Evolutionary conservation across 192 early-diverging fungal genomes (phyloP).

Genomic region (Glomus cerebriforme): DNA sequence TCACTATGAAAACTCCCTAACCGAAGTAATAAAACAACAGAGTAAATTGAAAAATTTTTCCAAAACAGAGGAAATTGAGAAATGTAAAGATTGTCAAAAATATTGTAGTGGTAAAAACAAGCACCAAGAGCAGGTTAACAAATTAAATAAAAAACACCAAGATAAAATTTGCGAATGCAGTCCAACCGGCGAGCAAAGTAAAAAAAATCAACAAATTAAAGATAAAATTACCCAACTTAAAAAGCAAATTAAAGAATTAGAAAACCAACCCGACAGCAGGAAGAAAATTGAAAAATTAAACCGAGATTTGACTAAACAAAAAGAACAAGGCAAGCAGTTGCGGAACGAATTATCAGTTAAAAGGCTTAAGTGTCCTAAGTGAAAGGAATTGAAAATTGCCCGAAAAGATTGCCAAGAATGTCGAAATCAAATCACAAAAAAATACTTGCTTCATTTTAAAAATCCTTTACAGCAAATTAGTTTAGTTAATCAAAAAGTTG

Average conservation of each 20-base stretch:
- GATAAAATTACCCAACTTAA: background rate
- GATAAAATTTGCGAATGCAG: too few relatives aligned
- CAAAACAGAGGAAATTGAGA: background rate
- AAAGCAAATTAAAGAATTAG: slow-evolving; percentile 13
- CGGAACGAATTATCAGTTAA: background rate
- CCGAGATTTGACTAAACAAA: slow-evolving; percentile 1
- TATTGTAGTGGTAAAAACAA: background rate
- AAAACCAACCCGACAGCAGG: background rate
- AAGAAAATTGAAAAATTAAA: slow-evolving; percentile 19
- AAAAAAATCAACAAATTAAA: slow-evolving; percentile 15
- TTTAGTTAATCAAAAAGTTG: slow-evolving; percentile 11
- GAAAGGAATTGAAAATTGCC: background rate
- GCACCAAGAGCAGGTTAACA: background rate
- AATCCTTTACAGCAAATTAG: slow-evolving; percentile 14
- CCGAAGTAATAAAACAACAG: slow-evolving; percentile 3
- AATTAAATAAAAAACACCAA: background rate
- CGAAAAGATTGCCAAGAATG: slow-evolving; percentile 6
- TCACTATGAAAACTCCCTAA: background rate
- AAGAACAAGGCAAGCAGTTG: background rate
- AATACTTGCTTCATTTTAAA: background rate
- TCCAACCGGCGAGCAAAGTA: background rate
- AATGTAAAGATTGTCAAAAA: slow-evolving; percentile 22
- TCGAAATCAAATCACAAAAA: background rate
- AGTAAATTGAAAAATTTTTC: background rate
- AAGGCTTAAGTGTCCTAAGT: slow-evolving; percentile 5